Conservation (phyloP, 805 yeast genomes). For the Maudiozyma serrabonitensis region DNA sequence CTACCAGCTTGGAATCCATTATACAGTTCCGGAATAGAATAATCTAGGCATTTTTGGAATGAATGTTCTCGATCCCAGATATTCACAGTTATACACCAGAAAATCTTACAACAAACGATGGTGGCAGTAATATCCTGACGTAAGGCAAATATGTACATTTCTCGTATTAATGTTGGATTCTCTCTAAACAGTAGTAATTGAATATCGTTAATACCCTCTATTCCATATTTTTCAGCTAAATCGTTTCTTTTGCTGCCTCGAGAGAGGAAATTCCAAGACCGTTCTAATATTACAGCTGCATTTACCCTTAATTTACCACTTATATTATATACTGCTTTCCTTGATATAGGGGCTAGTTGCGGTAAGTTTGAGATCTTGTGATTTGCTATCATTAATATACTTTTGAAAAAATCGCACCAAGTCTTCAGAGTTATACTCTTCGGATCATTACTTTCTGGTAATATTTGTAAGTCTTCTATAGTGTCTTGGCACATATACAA, state of each 20-base stretch:
- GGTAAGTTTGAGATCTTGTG: constrained; percentile 63
- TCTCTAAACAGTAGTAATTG: constrained; percentile 55
- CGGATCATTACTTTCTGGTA: constrained; percentile 28
- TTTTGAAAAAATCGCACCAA: constrained; percentile 61
- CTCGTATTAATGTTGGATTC: constrained; percentile 52
- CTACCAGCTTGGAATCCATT: constrained; percentile 20
- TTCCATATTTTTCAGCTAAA: constrained; percentile 41
- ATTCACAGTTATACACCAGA: constrained; percentile 51
- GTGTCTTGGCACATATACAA: constrained; percentile 45
- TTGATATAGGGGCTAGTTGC: constrained; percentile 61
- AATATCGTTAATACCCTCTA: constrained; percentile 55
- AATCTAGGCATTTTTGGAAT: constrained; percentile 13
- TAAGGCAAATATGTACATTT: constrained; percentile 55
- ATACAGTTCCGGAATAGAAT: constrained; percentile 20
- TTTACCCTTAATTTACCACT: constrained; percentile 55
- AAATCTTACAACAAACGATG: constrained; percentile 49
- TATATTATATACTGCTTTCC: constrained; percentile 56
- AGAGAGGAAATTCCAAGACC: constrained; percentile 69
- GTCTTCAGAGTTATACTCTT: constrained; percentile 30
- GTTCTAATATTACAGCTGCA: constrained; percentile 44
- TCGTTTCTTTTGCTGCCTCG: constrained; percentile 50
- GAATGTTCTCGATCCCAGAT: constrained; percentile 12
- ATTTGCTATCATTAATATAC: constrained; percentile 48
- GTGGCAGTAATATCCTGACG: constrained; percentile 57
- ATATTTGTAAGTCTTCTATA: constrained; percentile 42